Percentiles rank a stretch among this genome's conserved stretches.
phyloP scores from a whole-genome alignment of 345 rosid species.

The Linum usitatissimum region DNA sequence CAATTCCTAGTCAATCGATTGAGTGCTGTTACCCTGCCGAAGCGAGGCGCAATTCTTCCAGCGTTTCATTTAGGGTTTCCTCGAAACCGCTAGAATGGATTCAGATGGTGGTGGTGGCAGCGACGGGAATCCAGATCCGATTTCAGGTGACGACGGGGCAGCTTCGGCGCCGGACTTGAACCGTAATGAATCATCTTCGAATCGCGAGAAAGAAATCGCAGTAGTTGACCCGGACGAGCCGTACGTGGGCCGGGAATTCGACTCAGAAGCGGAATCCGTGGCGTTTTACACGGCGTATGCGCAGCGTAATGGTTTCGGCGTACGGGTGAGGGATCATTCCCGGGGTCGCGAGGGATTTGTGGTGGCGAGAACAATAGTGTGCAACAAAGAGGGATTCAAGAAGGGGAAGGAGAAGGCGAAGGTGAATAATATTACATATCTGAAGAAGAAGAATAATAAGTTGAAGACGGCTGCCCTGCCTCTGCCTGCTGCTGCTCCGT shows the following conservation, averaged over 20 bases:
- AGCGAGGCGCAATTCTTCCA: too few species aligned
- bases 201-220: background rate
- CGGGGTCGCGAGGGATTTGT: conserved; percentile 13
- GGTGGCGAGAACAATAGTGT: conserved; percentile 13
- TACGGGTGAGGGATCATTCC: conserved; percentile 13
- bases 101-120: background rate
- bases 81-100: conserved; percentile 7
- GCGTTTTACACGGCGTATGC: conserved; percentile 18
- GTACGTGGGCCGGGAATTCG: conserved; percentile 19
- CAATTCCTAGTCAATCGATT: too few species aligned
- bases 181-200: background rate
- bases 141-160: conserved; percentile 13
- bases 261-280: conserved; percentile 15
- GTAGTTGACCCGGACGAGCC: conserved; percentile 12
- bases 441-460: background rate
- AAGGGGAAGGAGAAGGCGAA: conserved; percentile 6
- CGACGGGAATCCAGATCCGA: conserved; percentile 1
- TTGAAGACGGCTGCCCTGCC: background rate
- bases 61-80: too few species aligned
- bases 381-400: conserved; percentile 20
- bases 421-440: too few species aligned
- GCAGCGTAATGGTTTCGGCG: conserved; percentile 16
- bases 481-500: conserved; percentile 2
- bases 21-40: too few species aligned
- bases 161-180: background rate